Base-by-base conservation (phyloP, 805 yeast species). In the Candida tammaniensis region DNA sequence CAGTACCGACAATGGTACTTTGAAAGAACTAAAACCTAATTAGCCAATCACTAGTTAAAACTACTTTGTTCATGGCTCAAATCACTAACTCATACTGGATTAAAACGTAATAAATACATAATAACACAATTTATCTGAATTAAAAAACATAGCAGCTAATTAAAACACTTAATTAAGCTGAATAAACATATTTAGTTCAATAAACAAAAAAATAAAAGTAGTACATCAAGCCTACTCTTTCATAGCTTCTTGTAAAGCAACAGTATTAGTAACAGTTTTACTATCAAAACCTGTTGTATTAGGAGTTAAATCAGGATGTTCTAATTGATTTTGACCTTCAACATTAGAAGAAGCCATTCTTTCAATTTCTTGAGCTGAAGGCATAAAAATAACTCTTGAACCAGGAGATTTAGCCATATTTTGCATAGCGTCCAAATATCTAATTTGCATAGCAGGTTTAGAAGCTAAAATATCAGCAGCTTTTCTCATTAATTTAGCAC, bases 391-490 rank as follows among this genome's bases (percentile, higher is more conserved):
- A 34, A 81, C 87, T 57, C 80, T 77, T n/a, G 84, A 61, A 39
- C 74, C 72, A 1, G 86, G 62, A 33, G 69, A 51, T 42, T 62
- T 74, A 22, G 86, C 82, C 86, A 81, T 81, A 41, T 64, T 67
- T 59, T 80, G 86, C 78, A 81, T 77, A n/a, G 87, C 87, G 48
- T 81, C 88, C 57, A 81, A 68, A 52, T 81, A 81, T 57, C 88
- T 65, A 54, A 81, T 81, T 63, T 81, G 87, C 84, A 81, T 79
- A 18, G 87, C 88, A 10, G 86, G 77, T 46, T 80, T 79, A 24
- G 84, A 77, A 29, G 83, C 82, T 50, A 81, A 70, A 39, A 81
- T 79, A 56, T 81, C 86, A 34, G 87, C 86, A 18, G 87, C 86
- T 57, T 79, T 78, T 63, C 88, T 73, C 86, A 81, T 80, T 45